These are phyloP conservation scores for Coemansia asiatica DNA, from an alignment of 192 early-diverging fungal species.

Conservation along the genomic window DNA sequence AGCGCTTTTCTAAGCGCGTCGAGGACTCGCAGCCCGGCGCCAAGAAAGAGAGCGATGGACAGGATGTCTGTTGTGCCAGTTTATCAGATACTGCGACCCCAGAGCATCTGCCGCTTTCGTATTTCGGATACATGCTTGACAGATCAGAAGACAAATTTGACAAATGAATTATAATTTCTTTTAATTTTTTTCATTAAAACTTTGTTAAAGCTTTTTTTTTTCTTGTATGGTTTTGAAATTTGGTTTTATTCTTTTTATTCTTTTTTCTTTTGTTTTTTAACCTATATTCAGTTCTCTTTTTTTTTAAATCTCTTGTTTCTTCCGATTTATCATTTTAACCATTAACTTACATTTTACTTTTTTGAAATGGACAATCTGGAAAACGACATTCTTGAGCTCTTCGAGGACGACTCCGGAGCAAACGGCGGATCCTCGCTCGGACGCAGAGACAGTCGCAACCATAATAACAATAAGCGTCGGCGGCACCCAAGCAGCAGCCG, in stretches of 20 bases:
- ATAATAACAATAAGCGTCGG: constrained; percentile 15
- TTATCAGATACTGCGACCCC: background rate
- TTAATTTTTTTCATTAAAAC: too few relatives aligned
- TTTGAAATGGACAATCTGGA: constrained; percentile 34
- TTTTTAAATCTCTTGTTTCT: background rate
- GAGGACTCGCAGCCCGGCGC: constrained; percentile 18
- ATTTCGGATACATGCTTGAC: constrained; percentile 4
- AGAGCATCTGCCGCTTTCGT: constrained; percentile 10
- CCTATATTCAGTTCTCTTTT: background rate
- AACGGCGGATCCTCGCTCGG: too few relatives aligned
- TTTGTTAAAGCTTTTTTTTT: background rate
- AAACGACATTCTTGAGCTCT: constrained; percentile 53
- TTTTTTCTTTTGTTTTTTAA: background rate
- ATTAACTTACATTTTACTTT: background rate
- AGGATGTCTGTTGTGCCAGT: too few relatives aligned
- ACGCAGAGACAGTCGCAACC: constrained; percentile 14
- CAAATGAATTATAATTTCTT: too few relatives aligned
- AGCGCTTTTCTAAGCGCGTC: constrained; percentile 34
- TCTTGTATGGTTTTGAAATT: background rate
- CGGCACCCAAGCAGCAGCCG: constrained; percentile 11
- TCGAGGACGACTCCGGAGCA: constrained; percentile 31
- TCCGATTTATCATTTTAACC: background rate
- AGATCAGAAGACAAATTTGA: background rate
- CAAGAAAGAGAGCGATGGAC: background rate
- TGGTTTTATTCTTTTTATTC: background rate